These are phyloP conservation scores for Neoascochyta sp. DNA, from an alignment of 2,329 filamentous ascomycete species.

Conservation along the genomic window DNA sequence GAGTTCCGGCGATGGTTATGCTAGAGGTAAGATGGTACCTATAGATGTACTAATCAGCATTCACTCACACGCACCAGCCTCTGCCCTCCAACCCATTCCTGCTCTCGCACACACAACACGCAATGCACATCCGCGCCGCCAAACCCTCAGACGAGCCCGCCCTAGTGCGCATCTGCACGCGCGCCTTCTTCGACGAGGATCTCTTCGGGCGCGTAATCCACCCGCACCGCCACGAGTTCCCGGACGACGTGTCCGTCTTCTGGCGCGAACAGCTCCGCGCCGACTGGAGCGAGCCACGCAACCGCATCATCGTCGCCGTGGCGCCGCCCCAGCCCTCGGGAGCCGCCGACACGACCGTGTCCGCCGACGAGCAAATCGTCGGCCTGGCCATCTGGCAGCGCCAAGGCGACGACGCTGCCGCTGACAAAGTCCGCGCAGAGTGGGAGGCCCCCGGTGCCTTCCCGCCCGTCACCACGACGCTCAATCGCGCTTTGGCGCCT, in stretches of 20 bases:
- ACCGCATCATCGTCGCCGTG: slow-evolving; percentile 11
- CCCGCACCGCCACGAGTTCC: slow-evolving; percentile 22
- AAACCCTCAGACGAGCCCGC: slow-evolving; percentile 13
- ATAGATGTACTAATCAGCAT: too few species aligned
- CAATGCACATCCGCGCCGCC: slow-evolving; percentile 19
- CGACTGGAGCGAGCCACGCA: slow-evolving; percentile 12
- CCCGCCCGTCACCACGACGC: slow-evolving; percentile 4
- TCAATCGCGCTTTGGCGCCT: slow-evolving; percentile 23
- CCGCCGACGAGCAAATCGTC: slow-evolving; percentile 12
- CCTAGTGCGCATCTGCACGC: slow-evolving; percentile 16
- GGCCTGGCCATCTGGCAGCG: slow-evolving; percentile 21
- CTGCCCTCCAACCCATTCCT: too few species aligned
- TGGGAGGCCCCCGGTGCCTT: slow-evolving; percentile 15
- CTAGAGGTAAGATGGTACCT: too few species aligned
- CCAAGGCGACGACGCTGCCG: slow-evolving; percentile 17
- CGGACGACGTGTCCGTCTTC: slow-evolving; percentile 21
- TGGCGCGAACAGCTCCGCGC: slow-evolving; percentile 19
- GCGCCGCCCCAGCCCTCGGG: slow-evolving; percentile 1
- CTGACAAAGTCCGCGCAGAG: slow-evolving; percentile 8
- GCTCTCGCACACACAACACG: too few species aligned
- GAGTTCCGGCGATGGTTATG: too few species aligned
- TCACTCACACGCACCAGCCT: too few species aligned
- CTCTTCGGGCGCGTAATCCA: slow-evolving; percentile 27
- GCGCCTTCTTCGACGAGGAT: slow-evolving; percentile 31
- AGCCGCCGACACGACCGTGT: too few species aligned